Evolutionary conservation across 2,329 filamentous ascomycete species (phyloP).

Genomic region (Stagonosporopsis chrysanthemi): DNA sequence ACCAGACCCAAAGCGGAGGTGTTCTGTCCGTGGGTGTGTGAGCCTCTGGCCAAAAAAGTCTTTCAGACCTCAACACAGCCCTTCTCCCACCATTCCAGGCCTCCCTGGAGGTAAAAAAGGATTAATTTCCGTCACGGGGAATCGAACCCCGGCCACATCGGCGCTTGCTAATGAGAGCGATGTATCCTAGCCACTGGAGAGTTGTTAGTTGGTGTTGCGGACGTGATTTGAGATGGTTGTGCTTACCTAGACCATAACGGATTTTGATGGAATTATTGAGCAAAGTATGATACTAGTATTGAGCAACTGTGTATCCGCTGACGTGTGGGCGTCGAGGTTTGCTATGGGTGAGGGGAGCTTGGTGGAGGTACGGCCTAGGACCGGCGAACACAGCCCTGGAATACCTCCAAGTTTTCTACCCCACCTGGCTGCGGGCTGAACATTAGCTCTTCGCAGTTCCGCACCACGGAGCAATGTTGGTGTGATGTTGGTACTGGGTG

Average conservation of each 20-base stretch:
- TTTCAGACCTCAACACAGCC: too few relatives aligned
- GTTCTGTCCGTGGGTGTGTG: too few relatives aligned
- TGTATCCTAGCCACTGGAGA: constrained; percentile 13
- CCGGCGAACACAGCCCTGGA: too few relatives aligned
- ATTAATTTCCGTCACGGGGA: constrained; percentile 13
- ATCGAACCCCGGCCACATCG: constrained; percentile 18
- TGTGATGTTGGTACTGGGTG: neutral
- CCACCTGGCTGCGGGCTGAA: neutral
- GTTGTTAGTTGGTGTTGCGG: neutral
- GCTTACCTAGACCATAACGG: constrained; percentile 10
- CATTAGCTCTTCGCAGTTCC: neutral
- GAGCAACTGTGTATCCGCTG: too few relatives aligned
- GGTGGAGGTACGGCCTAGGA: too few relatives aligned
- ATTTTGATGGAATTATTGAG: neutral
- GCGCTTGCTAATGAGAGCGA: constrained; percentile 15
- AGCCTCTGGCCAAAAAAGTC: too few relatives aligned
- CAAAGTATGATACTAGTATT: too few relatives aligned
- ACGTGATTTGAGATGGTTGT: neutral
- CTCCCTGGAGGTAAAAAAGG: neutral
- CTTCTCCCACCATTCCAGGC: too few relatives aligned
- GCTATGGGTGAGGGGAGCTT: too few relatives aligned
- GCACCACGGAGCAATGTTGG: neutral
- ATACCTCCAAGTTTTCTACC: neutral
- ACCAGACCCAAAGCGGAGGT: too few relatives aligned
- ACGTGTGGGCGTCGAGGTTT: too few relatives aligned